These are phyloP conservation scores for Pleodorina starrii DNA, from an alignment of 139 green algal genomes.

Conservation along the genomic window DNA sequence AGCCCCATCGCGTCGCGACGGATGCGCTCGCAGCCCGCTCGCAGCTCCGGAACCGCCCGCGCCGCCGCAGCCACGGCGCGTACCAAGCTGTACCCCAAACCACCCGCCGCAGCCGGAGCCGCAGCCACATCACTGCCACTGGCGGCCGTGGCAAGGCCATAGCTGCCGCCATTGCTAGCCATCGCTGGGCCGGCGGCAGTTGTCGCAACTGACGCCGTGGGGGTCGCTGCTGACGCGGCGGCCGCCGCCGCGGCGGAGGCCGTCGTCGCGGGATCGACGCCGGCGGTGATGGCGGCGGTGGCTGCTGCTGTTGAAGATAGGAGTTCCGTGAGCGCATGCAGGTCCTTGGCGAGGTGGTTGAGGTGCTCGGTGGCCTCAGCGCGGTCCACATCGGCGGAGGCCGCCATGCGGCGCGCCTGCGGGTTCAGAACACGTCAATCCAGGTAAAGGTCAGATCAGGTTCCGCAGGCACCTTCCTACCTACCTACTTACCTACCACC, in stretches of 20 bases:
- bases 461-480: no score
- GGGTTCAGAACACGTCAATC: no score
- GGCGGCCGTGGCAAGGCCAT: no score
- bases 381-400: slow-evolving; percentile 3
- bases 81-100: neutral
- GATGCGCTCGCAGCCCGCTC: slow-evolving; percentile 8
- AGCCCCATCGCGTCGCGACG: neutral
- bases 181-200: neutral
- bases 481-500: no score
- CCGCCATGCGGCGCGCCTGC: slow-evolving; percentile 5
- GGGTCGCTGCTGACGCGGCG: neutral
- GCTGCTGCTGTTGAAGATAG: neutral
- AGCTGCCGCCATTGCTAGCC: neutral
- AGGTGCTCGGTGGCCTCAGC: neutral
- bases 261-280: neutral
- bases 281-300: neutral
- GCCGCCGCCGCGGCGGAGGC: neutral
- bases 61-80: neutral
- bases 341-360: neutral
- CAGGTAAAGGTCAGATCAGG: no score
- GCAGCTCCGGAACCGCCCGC: slow-evolving; percentile 22
- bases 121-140: neutral
- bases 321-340: neutral
- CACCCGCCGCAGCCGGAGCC: neutral
- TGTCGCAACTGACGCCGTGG: neutral